Percentiles rank a stretch among this genome's conserved stretches.
Evolutionary conservation across 164 flowering plant species (phyloP).

Genomic region (Aristolochia californica): DNA sequence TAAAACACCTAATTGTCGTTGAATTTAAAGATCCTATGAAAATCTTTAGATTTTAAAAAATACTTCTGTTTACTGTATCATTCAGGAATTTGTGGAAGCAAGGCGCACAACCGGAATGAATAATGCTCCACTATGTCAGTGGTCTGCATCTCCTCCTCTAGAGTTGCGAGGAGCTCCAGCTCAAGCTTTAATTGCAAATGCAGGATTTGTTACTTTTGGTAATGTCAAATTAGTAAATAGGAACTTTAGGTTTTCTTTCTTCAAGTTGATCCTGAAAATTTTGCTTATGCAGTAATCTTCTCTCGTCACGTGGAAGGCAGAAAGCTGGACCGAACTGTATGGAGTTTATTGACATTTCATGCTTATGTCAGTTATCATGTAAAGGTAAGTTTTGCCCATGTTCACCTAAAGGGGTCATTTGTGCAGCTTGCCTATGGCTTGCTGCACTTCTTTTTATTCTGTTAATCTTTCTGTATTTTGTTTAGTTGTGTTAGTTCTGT

Average conservation of each 20-base stretch:
- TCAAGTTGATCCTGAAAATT: background rate
- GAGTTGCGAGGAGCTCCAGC: slow-evolving; percentile 58
- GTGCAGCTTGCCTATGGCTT: background rate
- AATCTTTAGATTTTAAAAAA: background rate
- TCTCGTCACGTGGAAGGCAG: slow-evolving; percentile 93
- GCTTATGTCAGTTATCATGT: slow-evolving; percentile 96
- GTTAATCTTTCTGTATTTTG: background rate
- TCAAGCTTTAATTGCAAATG: slow-evolving; percentile 71
- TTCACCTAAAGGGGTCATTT: background rate
- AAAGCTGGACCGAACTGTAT: slow-evolving; percentile 78
- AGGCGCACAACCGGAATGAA: slow-evolving; percentile 75
- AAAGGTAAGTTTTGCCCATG: slow-evolving; percentile 39
- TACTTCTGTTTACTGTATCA: background rate
- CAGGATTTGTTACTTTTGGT: slow-evolving; percentile 97
- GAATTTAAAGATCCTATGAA: background rate
- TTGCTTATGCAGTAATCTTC: slow-evolving; percentile 49
- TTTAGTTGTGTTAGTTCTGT: background rate
- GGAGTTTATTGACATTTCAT: slow-evolving; percentile 88
- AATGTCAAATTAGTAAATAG: slow-evolving; percentile 6
- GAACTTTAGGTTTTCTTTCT: background rate
- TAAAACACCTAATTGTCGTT: no score
- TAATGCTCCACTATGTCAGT: slow-evolving; percentile 77
- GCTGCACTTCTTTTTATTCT: background rate
- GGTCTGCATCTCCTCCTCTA: slow-evolving; percentile 78
- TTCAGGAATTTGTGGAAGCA: slow-evolving; percentile 92